Conservation (phyloP, 2,329 filamentous ascomycete species). For the Lachnellula arida region DNA sequence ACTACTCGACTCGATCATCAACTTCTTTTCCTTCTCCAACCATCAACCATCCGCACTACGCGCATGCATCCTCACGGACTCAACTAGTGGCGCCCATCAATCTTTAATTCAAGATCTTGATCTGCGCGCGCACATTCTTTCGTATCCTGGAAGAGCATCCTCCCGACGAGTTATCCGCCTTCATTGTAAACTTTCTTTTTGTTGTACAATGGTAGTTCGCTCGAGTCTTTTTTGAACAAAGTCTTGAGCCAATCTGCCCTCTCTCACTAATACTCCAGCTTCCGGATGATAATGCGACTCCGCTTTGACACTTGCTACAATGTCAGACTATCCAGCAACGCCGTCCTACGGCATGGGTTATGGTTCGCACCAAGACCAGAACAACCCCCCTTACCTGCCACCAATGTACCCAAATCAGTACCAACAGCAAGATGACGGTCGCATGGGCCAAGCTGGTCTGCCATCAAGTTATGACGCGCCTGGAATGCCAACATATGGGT, state of each 20-base stretch:
- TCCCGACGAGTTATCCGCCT: conserved; percentile 1
- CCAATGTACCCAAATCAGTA: conserved; percentile 25
- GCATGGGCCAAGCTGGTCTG: conserved; percentile 19
- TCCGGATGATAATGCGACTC: conserved; percentile 16
- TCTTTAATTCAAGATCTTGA: conserved; percentile 10
- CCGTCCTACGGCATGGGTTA: conserved; percentile 38
- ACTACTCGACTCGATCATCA: background rate
- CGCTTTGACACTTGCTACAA: conserved; percentile 23
- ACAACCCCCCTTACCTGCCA: conserved; percentile 25
- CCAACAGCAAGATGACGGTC: conserved; percentile 21
- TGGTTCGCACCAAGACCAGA: conserved; percentile 20
- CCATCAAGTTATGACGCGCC: conserved; percentile 23
- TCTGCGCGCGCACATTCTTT: conserved; percentile 5
- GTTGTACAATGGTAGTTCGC: conserved; percentile 18
- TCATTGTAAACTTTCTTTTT: conserved; percentile 19
- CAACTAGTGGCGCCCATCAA: background rate
- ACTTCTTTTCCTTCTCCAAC: conserved; percentile 1
- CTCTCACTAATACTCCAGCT: conserved; percentile 13
- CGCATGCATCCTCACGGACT: background rate
- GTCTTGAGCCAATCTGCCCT: conserved; percentile 8
- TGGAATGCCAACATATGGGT: conserved; percentile 24
- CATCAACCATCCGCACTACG: background rate
- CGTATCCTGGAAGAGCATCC: background rate
- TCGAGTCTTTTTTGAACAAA: conserved; percentile 20
- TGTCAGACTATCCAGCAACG: conserved; percentile 44